Evolutionary conservation across 192 early-diverging fungal genomes (phyloP).

Genomic region (Mortierella alpina): DNA sequence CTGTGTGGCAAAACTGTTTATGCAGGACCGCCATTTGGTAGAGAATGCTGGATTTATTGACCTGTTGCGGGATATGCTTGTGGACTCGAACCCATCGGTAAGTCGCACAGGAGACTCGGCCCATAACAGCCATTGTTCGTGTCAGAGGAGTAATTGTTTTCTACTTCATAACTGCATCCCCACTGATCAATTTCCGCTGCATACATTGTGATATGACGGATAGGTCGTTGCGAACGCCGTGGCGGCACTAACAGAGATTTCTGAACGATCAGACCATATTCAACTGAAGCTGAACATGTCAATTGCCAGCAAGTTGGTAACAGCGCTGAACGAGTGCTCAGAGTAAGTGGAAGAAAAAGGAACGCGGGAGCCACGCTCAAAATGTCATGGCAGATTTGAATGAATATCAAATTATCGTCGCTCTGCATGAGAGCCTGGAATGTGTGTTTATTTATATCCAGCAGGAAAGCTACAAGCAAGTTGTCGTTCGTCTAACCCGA

Average conservation of each 20-base stretch:
- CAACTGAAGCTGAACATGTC: constrained; percentile 87
- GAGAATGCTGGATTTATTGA: constrained; percentile 93
- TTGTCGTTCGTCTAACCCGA: no score
- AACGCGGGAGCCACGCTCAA: not conserved
- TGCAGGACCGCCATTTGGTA: constrained; percentile 87
- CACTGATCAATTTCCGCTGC: not conserved
- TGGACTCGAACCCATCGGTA: constrained; percentile 92
- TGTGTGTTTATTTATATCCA: constrained; percentile 5
- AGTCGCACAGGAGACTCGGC: not conserved
- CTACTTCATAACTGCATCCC: not conserved
- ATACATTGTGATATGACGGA: not conserved
- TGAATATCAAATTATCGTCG: not conserved
- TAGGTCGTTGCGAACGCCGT: constrained; percentile 97
- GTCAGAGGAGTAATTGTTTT: not conserved
- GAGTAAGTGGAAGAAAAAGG: constrained; percentile 68
- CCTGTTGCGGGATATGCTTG: constrained; percentile 84
- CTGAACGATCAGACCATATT: constrained; percentile 87
- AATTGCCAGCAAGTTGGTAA: constrained; percentile 90
- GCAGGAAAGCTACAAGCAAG: no score
- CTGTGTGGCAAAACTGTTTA: constrained; percentile 92
- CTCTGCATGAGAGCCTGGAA: constrained; percentile 1
- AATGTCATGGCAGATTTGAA: not conserved
- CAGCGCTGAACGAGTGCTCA: constrained; percentile 95
- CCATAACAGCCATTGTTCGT: no score
- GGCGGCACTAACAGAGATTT: constrained; percentile 93